Conservation (phyloP, 2,329 filamentous ascomycete species). For the Taxawa tesnikishii region DNA sequence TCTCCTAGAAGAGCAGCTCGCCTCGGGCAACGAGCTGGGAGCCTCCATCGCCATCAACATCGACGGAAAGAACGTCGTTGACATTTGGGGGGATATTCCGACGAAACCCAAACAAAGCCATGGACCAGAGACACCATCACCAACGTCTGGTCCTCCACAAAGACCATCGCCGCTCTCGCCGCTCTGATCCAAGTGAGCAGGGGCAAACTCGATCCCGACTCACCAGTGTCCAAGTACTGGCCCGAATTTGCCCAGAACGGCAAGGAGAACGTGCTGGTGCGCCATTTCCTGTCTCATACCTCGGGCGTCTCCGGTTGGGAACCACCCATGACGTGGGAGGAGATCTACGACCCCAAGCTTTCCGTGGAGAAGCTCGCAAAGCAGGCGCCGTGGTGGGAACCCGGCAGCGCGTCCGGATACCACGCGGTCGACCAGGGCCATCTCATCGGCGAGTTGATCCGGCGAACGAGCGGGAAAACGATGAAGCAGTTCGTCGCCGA, state of each 20-base stretch:
- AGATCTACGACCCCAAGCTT: constrained; percentile 23
- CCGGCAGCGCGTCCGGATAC: constrained; percentile 32
- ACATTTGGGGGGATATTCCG: constrained; percentile 27
- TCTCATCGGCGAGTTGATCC: constrained; percentile 31
- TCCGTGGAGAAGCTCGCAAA: constrained; percentile 23
- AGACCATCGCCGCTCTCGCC: too few relatives aligned
- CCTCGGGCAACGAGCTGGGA: constrained; percentile 29
- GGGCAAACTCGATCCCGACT: constrained; percentile 20
- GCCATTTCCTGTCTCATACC: constrained; percentile 29
- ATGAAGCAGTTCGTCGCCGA: constrained; percentile 31
- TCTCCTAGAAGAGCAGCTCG: constrained; percentile 23
- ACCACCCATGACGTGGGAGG: constrained; percentile 16
- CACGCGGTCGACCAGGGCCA: constrained; percentile 29
- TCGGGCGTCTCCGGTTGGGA: constrained; percentile 26
- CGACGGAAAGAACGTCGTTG: constrained; percentile 28
- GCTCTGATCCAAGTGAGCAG: constrained; percentile 5
- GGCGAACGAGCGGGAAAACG: constrained; percentile 26
- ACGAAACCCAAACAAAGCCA: constrained; percentile 8
- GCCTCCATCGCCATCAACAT: constrained; percentile 31
- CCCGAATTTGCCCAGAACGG: constrained; percentile 33
- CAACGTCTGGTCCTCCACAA: constrained; percentile 1
- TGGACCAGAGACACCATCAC: constrained; percentile 30
- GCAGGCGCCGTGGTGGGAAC: constrained; percentile 32
- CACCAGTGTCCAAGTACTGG: constrained; percentile 31
- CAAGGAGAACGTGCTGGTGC: constrained; percentile 27